phyloP scores from a whole-genome alignment of 2,329 filamentous ascomycete genomes.

The Colletotrichum sp. region DNA sequence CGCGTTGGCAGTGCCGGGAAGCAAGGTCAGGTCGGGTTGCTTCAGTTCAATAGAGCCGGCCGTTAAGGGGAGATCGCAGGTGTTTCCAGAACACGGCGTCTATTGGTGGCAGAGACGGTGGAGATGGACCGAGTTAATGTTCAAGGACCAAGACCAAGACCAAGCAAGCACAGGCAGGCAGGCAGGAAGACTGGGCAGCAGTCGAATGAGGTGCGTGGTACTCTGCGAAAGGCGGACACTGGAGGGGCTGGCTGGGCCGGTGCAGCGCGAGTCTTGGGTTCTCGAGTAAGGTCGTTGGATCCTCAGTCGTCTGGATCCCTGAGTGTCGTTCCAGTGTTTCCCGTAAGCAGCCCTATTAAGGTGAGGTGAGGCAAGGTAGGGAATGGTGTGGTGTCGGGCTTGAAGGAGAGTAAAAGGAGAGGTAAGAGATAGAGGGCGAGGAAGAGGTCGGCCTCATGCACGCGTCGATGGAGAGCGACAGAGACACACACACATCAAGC shows the following conservation, averaged over 20 bases:
- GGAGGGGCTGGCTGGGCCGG: background rate
- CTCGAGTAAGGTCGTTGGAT: background rate
- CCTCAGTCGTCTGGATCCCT: background rate
- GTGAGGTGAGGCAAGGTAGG: background rate
- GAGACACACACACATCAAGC: background rate
- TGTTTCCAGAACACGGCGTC: constrained; percentile 22
- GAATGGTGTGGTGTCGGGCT: background rate
- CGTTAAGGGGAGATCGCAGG: constrained; percentile 20
- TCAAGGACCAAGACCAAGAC: background rate
- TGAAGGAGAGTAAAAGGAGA: constrained; percentile 7
- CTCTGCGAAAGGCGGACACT: background rate
- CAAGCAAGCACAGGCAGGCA: background rate
- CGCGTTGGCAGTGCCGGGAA: background rate
- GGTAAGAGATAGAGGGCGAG: background rate
- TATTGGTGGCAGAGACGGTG: constrained; percentile 15
- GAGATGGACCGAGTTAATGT: background rate
- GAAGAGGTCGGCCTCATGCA: constrained; percentile 9
- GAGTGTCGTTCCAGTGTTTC: background rate
- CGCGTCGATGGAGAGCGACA: background rate
- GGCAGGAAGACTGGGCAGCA: background rate
- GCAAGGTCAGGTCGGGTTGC: background rate
- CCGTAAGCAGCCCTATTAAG: background rate
- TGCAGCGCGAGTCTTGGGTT: background rate
- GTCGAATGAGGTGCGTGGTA: background rate
- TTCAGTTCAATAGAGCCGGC: background rate